These are phyloP conservation scores for Emmonsia crescens DNA, from an alignment of 2,329 filamentous ascomycete species.

Conservation along the genomic window DNA sequence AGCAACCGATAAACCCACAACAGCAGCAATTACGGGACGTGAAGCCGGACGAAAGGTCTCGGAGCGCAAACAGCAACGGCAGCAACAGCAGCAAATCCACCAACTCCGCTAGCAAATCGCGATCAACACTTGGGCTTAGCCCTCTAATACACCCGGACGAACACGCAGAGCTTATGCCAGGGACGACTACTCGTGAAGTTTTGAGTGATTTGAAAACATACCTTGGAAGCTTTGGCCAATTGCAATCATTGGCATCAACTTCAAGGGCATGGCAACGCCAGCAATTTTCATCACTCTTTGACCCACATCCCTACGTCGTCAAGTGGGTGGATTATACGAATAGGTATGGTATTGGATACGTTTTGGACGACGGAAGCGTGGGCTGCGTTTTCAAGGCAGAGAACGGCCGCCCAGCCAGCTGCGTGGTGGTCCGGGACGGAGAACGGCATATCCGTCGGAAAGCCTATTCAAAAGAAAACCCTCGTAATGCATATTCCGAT, in stretches of 20 bases:
- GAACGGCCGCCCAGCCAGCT: conserved; percentile 33
- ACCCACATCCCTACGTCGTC: conserved; percentile 37
- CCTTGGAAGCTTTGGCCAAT: conserved; percentile 27
- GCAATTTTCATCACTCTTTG: conserved; percentile 17
- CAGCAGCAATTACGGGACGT: neutral
- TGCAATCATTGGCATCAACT: conserved; percentile 8
- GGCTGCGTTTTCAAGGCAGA: conserved; percentile 41
- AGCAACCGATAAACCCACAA: neutral
- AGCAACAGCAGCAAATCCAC: conserved; percentile 5
- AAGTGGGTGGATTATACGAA: conserved; percentile 46
- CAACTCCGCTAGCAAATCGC: conserved; percentile 9
- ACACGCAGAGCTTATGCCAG: conserved; percentile 26
- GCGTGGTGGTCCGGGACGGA: conserved; percentile 37
- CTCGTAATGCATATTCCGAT: conserved; percentile 26
- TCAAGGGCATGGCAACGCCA: conserved; percentile 18
- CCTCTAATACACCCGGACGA: conserved; percentile 31
- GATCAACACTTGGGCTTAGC: conserved; percentile 19
- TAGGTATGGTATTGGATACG: conserved; percentile 42
- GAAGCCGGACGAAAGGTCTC: neutral
- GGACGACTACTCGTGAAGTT: conserved; percentile 31
- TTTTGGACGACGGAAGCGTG: conserved; percentile 40
- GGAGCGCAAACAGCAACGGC: neutral
- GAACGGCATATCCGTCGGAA: conserved; percentile 38
- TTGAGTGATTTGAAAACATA: conserved; percentile 30
- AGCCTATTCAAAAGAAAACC: conserved; percentile 28